These are phyloP conservation scores for Centaurea solstitialis DNA, from an alignment of 129 eudicot genomes.

Conservation along the genomic window DNA sequence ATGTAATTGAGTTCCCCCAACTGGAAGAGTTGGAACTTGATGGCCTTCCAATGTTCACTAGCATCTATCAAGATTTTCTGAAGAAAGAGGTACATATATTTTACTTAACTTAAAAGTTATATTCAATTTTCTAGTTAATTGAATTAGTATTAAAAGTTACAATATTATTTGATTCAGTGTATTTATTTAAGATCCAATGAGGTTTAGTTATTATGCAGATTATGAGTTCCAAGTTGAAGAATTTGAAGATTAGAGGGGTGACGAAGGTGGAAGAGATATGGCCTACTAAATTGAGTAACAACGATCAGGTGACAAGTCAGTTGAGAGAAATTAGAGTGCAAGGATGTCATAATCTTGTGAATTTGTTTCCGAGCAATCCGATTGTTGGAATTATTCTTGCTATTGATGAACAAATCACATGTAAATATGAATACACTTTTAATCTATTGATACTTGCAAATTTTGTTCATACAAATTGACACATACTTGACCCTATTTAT, in stretches of 20 bases:
- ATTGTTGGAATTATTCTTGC: no score
- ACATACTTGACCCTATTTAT: no score
- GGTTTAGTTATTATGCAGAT: background rate
- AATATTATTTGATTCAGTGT: no score
- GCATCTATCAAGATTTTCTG: background rate
- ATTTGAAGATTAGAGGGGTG: background rate
- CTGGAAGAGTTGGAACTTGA: background rate
- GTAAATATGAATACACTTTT: no score
- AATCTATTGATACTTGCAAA: no score
- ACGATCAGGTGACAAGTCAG: background rate
- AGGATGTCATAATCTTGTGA: slow-evolving; percentile 4
- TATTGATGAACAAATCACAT: no score
- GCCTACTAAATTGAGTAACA: background rate
- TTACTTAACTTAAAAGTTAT: background rate
- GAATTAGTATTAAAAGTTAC: no score
- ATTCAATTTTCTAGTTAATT: background rate
- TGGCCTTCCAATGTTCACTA: background rate
- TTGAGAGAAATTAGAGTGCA: background rate
- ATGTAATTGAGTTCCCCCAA: background rate
- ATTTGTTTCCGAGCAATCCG: slow-evolving; percentile 1
- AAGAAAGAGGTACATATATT: slow-evolving; percentile 6
- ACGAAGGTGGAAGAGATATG: background rate
- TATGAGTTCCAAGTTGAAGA: background rate
- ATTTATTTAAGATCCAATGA: background rate
- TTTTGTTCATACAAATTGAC: no score